These are phyloP conservation scores for Alopecurus myosuroides DNA, from an alignment of 176 grass and related monocot species.

Conservation along the genomic window DNA sequence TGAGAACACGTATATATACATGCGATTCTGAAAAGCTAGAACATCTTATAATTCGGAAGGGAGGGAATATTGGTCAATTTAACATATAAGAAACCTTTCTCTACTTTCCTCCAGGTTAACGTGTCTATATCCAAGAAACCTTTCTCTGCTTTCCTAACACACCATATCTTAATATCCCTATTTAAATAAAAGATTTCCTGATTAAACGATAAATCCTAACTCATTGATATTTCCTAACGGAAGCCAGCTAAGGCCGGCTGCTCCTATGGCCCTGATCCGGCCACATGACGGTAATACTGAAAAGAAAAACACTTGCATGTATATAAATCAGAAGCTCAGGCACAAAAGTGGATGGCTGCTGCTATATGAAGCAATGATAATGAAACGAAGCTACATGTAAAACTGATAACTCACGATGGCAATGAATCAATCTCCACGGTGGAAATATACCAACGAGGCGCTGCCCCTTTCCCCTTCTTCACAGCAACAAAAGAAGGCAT, in stretches of 20 bases:
- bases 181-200: neutral
- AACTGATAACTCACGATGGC: constrained; percentile 59
- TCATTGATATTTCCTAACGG: neutral
- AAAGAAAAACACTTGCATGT: neutral
- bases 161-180: neutral
- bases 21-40: too few species aligned
- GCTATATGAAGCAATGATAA: constrained; percentile 2
- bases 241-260: neutral
- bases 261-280: too few species aligned
- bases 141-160: neutral
- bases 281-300: neutral
- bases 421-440: constrained; percentile 74
- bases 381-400: neutral
- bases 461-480: constrained; percentile 64
- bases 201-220: neutral
- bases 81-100: too few species aligned
- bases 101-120: too few species aligned
- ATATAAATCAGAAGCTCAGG: neutral
- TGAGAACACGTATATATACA: too few species aligned
- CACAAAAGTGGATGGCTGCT: neutral
- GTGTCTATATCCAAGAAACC: neutral
- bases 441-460: constrained; percentile 84
- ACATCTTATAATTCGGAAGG: too few species aligned
- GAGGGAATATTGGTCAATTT: neutral
- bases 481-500: constrained; percentile 35